Conservation (phyloP, 305 asterid species). For the Rubia balearica region DNA sequence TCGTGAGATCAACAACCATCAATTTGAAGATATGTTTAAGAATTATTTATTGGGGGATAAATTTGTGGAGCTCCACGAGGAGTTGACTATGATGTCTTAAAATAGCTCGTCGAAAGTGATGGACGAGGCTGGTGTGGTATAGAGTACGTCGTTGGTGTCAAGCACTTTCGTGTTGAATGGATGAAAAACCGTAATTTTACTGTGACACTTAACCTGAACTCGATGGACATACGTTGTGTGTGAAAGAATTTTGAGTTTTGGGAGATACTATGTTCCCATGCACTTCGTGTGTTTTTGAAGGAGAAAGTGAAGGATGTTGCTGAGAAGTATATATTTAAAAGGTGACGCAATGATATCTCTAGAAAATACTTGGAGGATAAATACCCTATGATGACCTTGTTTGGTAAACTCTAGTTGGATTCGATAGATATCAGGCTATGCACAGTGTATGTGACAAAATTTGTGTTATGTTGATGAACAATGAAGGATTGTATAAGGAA, state of each 20-base stretch:
- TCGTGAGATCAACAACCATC: too few relatives aligned
- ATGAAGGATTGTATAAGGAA: not conserved
- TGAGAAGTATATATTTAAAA: not conserved
- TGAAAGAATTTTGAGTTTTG: too few relatives aligned
- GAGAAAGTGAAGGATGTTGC: not conserved
- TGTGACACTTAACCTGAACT: not conserved
- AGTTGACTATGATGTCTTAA: not conserved
- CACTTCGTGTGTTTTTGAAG: not conserved
- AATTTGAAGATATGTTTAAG: too few relatives aligned
- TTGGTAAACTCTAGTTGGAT: not conserved
- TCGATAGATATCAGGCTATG: not conserved
- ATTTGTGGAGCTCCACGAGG: too few relatives aligned
- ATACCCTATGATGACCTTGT: not conserved
- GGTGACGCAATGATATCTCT: not conserved
- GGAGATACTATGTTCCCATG: not conserved
- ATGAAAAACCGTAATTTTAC: too few relatives aligned
- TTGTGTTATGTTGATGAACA: not conserved
- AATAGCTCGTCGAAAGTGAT: not conserved
- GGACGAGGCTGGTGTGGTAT: too few relatives aligned
- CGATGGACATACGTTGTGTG: not conserved
- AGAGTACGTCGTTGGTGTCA: not conserved
- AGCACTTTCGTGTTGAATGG: not conserved
- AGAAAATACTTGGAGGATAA: not conserved
- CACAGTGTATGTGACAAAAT: not conserved
- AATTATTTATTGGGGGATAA: too few relatives aligned